Evolutionary conservation across 1,284 basidiomycete genomes (phyloP), one percentile per base, ranked within the genome.

Genomic region (Fistulinella cinereoalba): DNA sequence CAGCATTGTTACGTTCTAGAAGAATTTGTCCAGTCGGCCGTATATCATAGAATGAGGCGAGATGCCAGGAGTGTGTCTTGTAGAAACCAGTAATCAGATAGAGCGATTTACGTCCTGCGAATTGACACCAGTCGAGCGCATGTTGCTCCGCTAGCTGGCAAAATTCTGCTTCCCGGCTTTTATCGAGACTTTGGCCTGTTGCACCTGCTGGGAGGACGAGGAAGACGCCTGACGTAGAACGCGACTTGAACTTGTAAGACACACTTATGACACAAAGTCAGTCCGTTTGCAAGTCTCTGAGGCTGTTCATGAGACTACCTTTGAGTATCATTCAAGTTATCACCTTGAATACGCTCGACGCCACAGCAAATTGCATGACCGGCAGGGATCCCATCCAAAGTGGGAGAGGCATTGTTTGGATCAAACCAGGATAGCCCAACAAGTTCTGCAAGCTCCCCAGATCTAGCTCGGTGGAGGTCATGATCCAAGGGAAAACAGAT

Each of bases 81-180:
- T 42, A 25, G n/a, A 46, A 41, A 6, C 50, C 50, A 4, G 50
- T 52, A 18, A 51, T 25, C 4, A 51, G 5, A n/a, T 51, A 39
- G 15, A 51, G 31, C 1, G 50, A 52, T 3, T 22, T 34, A 18
- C 1, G 37, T 23, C 28, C 6, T 11, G 25, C 19, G 19, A 13
- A 43, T 42, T 18, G 4, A 53, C 21, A 34, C 50, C 44, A 53
- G 6, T 36, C 32, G 0, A 32, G 22, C 0, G 40, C 50, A 21
- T 51, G 27, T 6, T 38, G 19, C 19, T 19, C 31, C 3, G 36
- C 40, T 27, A 12, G 3, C 7, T 7, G 12, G 39, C 44, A 3
- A 51, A 53, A 31, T 39, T 0, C 4, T 6, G 16, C 23, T 15
- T 23, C 32, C 18, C 6, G 3, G 6, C 8, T 18, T 6, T 10